Evolutionary conservation across 2,329 filamentous ascomycete species (phyloP).

Genomic region (Fusarium sp.): DNA sequence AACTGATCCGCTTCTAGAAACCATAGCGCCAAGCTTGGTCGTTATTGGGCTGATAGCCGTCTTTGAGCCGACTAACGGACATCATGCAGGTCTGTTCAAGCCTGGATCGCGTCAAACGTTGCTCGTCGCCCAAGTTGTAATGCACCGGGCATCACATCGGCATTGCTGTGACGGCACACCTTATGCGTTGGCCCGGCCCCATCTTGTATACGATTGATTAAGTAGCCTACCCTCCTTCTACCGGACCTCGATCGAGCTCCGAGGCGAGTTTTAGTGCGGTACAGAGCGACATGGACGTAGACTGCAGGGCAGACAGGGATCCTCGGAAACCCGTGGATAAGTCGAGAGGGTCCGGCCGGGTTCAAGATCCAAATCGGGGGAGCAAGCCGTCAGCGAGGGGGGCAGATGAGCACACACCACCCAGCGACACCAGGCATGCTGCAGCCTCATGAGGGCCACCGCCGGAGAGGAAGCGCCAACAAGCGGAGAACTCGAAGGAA

Average conservation of each 20-base stretch:
- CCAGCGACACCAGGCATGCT: constrained; percentile 37
- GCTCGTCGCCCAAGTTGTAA: constrained; percentile 20
- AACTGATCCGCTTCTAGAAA: constrained; percentile 45
- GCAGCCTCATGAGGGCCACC: constrained; percentile 36
- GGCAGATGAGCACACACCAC: constrained; percentile 42
- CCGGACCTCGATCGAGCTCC: constrained; percentile 23
- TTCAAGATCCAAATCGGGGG: constrained; percentile 44
- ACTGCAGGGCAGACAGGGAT: constrained; percentile 36
- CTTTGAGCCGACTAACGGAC: constrained; percentile 11
- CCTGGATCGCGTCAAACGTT: constrained; percentile 28
- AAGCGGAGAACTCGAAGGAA: constrained; percentile 11
- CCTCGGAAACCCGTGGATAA: constrained; percentile 34
- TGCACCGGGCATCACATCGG: constrained; percentile 23
- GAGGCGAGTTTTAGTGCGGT: constrained; percentile 41
- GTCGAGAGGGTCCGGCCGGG: constrained; percentile 37
- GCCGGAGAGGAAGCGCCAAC: constrained; percentile 15
- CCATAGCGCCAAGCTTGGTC: constrained; percentile 28
- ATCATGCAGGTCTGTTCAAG: constrained; percentile 20
- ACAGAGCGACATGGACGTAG: constrained; percentile 36
- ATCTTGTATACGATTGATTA: constrained; percentile 40
- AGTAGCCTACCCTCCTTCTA: constrained; percentile 15
- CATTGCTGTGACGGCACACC: constrained; percentile 26
- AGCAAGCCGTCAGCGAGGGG: constrained; percentile 34
- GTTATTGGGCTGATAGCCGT: constrained; percentile 16
- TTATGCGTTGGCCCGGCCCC: constrained; percentile 25